These are phyloP conservation scores for Evernia prunastri DNA, from an alignment of 495 filamentous ascomycete species.

Conservation along the genomic window DNA sequence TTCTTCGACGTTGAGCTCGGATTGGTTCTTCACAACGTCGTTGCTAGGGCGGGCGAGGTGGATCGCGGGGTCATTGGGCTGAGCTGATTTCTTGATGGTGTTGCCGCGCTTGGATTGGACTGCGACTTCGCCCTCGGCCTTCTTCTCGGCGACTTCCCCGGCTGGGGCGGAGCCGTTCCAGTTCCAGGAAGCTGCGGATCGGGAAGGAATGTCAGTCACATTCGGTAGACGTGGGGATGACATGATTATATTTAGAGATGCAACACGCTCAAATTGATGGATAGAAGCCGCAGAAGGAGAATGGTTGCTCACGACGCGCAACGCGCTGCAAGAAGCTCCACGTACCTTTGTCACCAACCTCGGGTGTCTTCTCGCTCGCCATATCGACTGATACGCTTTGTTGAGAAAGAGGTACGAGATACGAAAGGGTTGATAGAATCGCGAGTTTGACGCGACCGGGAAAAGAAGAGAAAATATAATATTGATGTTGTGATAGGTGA, in stretches of 20 bases:
- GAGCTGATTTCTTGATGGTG: conserved; percentile 53
- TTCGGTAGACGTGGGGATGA: background rate
- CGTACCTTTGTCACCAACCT: conserved; percentile 29
- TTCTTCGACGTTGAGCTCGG: conserved; percentile 45
- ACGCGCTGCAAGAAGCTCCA: conserved; percentile 8
- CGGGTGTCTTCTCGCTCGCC: conserved; percentile 22
- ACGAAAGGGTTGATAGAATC: background rate
- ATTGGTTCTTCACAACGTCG: conserved; percentile 56
- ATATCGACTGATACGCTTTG: conserved; percentile 10
- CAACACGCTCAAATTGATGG: background rate
- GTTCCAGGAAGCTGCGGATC: conserved; percentile 46
- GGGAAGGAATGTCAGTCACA: conserved; percentile 2
- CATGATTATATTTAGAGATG: background rate
- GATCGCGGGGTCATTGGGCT: conserved; percentile 52
- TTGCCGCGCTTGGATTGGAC: conserved; percentile 56
- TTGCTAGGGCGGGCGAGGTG: conserved; percentile 51
- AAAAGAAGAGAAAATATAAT: background rate
- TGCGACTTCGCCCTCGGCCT: conserved; percentile 48
- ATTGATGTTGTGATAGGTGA: conserved; percentile 10
- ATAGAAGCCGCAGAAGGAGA: background rate
- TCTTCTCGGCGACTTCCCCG: conserved; percentile 53
- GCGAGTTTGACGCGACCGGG: conserved; percentile 1
- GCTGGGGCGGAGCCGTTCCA: conserved; percentile 47
- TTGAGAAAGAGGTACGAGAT: background rate
- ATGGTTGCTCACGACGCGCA: background rate